Evolutionary conservation across 1,284 basidiomycete species (phyloP), one percentile per base, ranked within the genome.

Genomic region (Moniliella sp.): DNA sequence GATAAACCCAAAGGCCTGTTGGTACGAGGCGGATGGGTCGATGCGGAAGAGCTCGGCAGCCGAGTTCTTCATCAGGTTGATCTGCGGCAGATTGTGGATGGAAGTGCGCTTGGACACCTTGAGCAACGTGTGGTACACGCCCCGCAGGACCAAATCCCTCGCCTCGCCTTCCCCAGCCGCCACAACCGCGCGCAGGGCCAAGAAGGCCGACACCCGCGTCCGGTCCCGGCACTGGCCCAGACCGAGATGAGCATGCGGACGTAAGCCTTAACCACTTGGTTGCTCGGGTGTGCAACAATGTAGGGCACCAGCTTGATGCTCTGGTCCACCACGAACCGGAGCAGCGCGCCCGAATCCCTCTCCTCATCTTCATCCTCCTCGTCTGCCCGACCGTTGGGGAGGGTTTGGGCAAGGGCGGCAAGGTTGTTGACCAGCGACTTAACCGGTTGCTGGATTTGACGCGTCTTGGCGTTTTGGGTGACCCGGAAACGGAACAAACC

Each of bases 1-100:
- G 46, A 97, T 88, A 61, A 88, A 97, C 9, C 78, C 76, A 65
- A 97, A 99, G 1, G 84, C 83, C 50, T 91, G 84, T 47, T 86
- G 84, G 63, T 97, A 97, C 2, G 61, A 58, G 9, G 79, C 70
- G 3, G 69, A 62, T 7, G 69, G 67, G 36, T 62, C 50, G 31
- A 86, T 64, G 43, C 75, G 76, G 65, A 79, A 99, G 1, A 97
- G 67, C 60, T 91, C 84, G 0, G 78, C 77, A 0, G 86, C 86
- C 2, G 83, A 80, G 63, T 97, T 94, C 64, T 99, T 99, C 82
- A 94, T 91, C 26, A 97, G 65, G 53, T 81, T 91, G 62, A 97
- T 78, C 3, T 76, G 73, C n/a, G 86, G 83, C 9, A 97, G 67
- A 1, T 78, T 86, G 64, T 91, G 76, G 2, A 73, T 68, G 32